phyloP scores from a whole-genome alignment of 1,139 yeast species.

The Diutina ranongensis region DNA sequence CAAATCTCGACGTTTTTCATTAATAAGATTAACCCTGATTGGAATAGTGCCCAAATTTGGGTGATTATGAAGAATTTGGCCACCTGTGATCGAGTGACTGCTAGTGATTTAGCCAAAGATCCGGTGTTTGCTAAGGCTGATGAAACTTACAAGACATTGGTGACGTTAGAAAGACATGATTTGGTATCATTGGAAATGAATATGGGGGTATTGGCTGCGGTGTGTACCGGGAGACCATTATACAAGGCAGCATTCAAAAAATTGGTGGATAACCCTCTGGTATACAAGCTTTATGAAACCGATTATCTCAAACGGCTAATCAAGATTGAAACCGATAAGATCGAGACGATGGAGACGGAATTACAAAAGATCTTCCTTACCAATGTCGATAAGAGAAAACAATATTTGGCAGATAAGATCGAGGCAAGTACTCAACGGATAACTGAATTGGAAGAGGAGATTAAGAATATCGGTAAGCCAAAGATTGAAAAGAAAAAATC shows the following conservation, averaged over 20 bases:
- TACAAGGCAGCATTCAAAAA: constrained; percentile 69
- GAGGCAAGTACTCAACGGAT: background rate
- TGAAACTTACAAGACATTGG: constrained; percentile 36
- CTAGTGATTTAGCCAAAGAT: constrained; percentile 40
- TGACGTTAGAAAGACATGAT: constrained; percentile 71
- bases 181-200: constrained; percentile 57
- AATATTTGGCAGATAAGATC: background rate
- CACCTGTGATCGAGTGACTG: constrained; percentile 30
- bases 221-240: constrained; percentile 76
- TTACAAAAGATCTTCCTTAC: background rate
- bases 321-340: constrained; percentile 49
- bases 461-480: background rate
- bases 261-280: constrained; percentile 44
- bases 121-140: constrained; percentile 59
- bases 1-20: constrained; percentile 79
- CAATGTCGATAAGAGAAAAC: background rate
- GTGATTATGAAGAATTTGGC: constrained; percentile 58
- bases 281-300: constrained; percentile 54
- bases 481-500: background rate
- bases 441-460: background rate
- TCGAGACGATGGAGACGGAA: constrained; percentile 59
- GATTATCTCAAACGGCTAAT: constrained; percentile 45
- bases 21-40: constrained; percentile 23
- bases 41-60: constrained; percentile 87
- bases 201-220: constrained; percentile 59